Base-by-base conservation (phyloP, 768 basidiomycete species). In the Suillus tomentosus region DNA sequence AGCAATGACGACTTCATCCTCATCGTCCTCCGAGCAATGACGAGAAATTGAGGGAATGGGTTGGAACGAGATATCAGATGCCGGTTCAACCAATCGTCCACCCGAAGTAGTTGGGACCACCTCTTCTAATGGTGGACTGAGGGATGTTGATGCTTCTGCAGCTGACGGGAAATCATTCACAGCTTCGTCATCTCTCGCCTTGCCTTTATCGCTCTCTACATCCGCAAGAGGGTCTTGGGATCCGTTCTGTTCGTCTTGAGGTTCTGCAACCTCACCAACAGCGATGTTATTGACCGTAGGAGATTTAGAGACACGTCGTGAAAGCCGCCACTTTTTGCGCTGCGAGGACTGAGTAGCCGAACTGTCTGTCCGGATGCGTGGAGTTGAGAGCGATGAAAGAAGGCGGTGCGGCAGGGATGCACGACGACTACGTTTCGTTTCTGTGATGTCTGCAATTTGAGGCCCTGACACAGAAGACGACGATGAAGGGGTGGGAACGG, bases 401-500 rank as follows among this genome's bases (percentile, higher is more conserved):
- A 82, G 69, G 60, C 76, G 79, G 54, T 68, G 78, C 5, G 79
- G 76, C 4, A 80, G 69, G 7, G 75, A 57, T 63, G 69, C 64
- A 53, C 67, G 69, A 59, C 61, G 65, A 65, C 42, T 36, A 64
- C 56, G 70, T 45, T 58, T 65, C 6, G 22, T 40, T 19, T 51
- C 17, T 58, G 60, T 34, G 37, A 54, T 36, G 5, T 24, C 39
- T 13, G 50, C 13, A 24, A 22, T n/a, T 47, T 45, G 58, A 34
- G 22, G 42, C 7, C 47, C 57, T 43, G 56, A 34, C 47, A 43
- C 39, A 42, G n/a, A 10, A 42, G n/a, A 10, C 40, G 60, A 9
- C 39, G 62, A 37, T 40, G 47, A 31, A 64, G 65, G 11, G n/a
- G 48, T 50, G 42, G 31, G 31, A 40, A 53, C 19, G 11, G 43